Evolutionary conservation across 768 basidiomycete genomes (phyloP).

Genomic region (Lactarius deliciosus): DNA sequence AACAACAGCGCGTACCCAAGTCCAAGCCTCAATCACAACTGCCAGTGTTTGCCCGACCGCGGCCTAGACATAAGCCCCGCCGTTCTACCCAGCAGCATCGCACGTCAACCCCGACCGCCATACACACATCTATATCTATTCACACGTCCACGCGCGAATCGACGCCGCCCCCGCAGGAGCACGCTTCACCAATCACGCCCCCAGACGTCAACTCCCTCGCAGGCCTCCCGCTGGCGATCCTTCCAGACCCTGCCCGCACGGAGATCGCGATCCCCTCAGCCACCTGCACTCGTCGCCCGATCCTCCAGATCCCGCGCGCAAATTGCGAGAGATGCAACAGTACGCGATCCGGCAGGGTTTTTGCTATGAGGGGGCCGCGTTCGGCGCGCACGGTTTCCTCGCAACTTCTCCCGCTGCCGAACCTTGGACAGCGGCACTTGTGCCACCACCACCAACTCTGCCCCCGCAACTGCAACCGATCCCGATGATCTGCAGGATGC

Average conservation of each 20-base stretch:
- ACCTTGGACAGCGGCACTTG: not conserved
- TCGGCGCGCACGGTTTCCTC: constrained; percentile 26
- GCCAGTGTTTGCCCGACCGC: too few relatives aligned
- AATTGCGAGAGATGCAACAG: too few relatives aligned
- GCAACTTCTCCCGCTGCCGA: not conserved
- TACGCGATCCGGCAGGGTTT: too few relatives aligned
- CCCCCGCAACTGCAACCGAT: too few relatives aligned
- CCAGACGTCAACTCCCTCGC: not conserved
- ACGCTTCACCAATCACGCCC: not conserved
- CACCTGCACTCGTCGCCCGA: not conserved
- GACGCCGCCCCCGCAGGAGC: not conserved
- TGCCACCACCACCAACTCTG: not conserved
- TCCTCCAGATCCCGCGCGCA: too few relatives aligned
- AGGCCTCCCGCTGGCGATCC: constrained; percentile 14
- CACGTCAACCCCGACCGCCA: not conserved
- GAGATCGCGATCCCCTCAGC: constrained; percentile 14
- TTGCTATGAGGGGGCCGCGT: constrained; percentile 14
- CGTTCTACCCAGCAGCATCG: not conserved
- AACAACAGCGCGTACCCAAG: not conserved
- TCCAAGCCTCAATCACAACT: not conserved
- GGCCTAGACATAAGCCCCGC: not conserved
- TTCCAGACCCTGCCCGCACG: constrained; percentile 2
- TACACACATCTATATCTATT: not conserved
- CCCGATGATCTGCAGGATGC: too few relatives aligned
- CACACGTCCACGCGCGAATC: not conserved